Conservation (phyloP, 768 basidiomycete species). For the Trametes cinnabarina region DNA sequence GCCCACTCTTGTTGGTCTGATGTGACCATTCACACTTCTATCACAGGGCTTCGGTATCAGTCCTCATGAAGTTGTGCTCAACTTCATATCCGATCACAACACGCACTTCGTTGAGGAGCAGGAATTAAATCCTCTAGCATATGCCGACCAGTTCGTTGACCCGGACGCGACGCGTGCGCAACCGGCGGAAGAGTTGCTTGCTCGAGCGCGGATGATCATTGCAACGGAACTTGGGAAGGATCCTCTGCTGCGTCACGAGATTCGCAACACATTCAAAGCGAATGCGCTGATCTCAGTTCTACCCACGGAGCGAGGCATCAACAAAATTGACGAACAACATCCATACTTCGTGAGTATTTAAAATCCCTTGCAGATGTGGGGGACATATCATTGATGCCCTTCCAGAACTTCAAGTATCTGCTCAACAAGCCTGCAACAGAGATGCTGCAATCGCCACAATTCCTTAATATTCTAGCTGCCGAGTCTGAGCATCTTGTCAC, state of each 20-base stretch:
- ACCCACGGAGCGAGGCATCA: constrained; percentile 84
- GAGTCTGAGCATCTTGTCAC: constrained; percentile 87
- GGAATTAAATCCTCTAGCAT: constrained; percentile 71
- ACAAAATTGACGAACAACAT: constrained; percentile 74
- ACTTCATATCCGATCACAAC: constrained; percentile 62
- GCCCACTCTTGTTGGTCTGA: neutral
- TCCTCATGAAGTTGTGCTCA: constrained; percentile 80
- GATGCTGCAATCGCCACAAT: constrained; percentile 74
- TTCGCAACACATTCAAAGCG: constrained; percentile 71
- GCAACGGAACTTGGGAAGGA: constrained; percentile 92
- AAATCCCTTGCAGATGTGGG: neutral
- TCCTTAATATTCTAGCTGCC: constrained; percentile 86
- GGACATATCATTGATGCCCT: neutral
- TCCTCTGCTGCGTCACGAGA: constrained; percentile 76
- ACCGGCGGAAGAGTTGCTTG: constrained; percentile 65
- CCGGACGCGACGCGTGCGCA: constrained; percentile 58
- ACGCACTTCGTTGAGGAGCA: constrained; percentile 78
- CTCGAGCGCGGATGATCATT: constrained; percentile 77
- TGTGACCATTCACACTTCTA: neutral
- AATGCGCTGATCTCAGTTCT: constrained; percentile 75
- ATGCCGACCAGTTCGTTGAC: constrained; percentile 85
- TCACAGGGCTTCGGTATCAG: constrained; percentile 79
- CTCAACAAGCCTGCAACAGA: constrained; percentile 68
- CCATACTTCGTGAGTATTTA: constrained; percentile 59
- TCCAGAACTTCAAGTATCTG: constrained; percentile 93